These are phyloP conservation scores for Leishmania major DNA, from an alignment of 208 protist species.

Conservation along the genomic window DNA sequence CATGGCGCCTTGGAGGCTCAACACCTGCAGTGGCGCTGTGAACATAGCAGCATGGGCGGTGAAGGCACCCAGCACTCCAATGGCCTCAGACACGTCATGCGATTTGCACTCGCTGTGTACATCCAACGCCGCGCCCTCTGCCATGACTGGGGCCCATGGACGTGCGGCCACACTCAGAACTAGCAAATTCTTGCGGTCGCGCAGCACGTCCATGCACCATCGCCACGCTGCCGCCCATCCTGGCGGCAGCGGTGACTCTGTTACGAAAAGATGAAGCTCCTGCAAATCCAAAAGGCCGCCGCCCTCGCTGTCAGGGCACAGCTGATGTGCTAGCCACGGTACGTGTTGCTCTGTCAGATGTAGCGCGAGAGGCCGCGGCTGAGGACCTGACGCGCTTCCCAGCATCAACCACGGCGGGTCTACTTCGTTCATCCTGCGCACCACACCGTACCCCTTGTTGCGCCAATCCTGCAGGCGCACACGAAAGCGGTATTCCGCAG, in stretches of 20 bases:
- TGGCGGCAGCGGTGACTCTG: slow-evolving; percentile 28
- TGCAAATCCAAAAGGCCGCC: slow-evolving; percentile 37
- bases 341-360: slow-evolving; percentile 63
- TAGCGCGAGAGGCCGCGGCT: slow-evolving; percentile 38
- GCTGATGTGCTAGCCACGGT: slow-evolving; percentile 48
- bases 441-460: slow-evolving; percentile 10
- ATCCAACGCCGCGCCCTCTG: not conserved
- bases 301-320: slow-evolving; percentile 31
- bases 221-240: slow-evolving; percentile 41
- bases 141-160: not conserved
- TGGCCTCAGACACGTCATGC: not conserved
- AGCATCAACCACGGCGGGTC: slow-evolving; percentile 37
- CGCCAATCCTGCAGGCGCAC: not conserved
- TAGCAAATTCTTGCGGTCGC: slow-evolving; percentile 26
- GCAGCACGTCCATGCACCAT: slow-evolving; percentile 44
- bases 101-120: not conserved
- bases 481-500: not conserved
- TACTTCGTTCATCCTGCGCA: slow-evolving; percentile 24
- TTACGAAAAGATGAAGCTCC: slow-evolving; percentile 48
- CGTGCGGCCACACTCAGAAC: slow-evolving; percentile 28
- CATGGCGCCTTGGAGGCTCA: slow-evolving; percentile 25
- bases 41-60: not conserved
- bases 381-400: slow-evolving; percentile 10
- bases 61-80: not conserved
- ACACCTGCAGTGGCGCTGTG: slow-evolving; percentile 19